phyloP scores from a whole-genome alignment of 75 land plant genomes.

The Adiantum capillusveneris region DNA sequence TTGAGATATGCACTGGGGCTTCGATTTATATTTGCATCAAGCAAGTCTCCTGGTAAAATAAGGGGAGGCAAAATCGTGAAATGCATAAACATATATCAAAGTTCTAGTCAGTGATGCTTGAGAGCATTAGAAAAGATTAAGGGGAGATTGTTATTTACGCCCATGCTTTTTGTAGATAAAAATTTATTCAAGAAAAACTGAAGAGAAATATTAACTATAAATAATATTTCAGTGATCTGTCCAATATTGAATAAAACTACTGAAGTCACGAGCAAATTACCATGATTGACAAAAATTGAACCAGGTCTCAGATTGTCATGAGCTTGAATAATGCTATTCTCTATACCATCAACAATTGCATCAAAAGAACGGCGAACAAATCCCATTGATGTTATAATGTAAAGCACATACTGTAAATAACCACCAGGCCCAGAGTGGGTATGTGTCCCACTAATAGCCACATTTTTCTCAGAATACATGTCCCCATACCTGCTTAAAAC shows the following conservation, averaged over 20 bases:
- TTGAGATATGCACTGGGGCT: conserved; percentile 99
- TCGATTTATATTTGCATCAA: conserved; percentile 86
- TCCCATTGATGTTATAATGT: conserved; percentile 91
- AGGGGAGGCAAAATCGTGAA: too few relatives aligned
- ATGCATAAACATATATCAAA: too few relatives aligned
- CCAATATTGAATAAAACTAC: too few relatives aligned
- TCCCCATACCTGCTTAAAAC: conserved; percentile 73
- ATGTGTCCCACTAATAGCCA: conserved; percentile 95
- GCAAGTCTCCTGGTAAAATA: conserved; percentile 84
- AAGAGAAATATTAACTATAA: too few relatives aligned
- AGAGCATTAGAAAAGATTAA: too few relatives aligned
- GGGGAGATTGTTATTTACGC: too few relatives aligned
- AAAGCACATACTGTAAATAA: conserved; percentile 91
- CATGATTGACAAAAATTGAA: conserved; percentile 79
- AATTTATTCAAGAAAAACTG: too few relatives aligned
- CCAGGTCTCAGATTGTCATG: conserved; percentile 92
- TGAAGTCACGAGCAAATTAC: conserved; percentile 23
- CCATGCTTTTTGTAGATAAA: too few relatives aligned
- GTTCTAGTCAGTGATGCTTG: too few relatives aligned
- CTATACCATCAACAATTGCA: conserved; percentile 94
- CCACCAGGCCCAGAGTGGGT: conserved; percentile 99
- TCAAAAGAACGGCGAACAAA: conserved; percentile 96
- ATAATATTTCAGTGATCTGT: too few relatives aligned
- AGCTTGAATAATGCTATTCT: conserved; percentile 81
- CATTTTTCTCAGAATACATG: conserved; percentile 86